Evolutionary conservation across 768 basidiomycete genomes (phyloP), one percentile per base, ranked within the genome.

Genomic region (Xerocomellus amylosporus): DNA sequence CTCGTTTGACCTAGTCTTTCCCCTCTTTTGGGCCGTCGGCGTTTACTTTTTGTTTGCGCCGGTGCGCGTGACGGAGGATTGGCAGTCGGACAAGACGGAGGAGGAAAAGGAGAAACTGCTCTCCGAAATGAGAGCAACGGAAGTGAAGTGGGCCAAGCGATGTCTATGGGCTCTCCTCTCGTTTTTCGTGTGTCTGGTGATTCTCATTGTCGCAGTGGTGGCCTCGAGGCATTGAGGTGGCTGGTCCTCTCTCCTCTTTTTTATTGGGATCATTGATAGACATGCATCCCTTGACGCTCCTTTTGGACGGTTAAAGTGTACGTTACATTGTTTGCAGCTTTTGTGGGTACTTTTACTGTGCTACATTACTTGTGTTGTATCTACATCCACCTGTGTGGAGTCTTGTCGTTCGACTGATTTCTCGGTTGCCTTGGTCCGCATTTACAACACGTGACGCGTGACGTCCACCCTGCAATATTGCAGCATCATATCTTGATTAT

Each of bases 11-110:
- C 17, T 4, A 86, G 84, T 85, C 47, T 85, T 85, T 65, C 81
- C 80, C 3, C 72, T 79, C 38, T 85, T 86, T 66, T 85, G 84
- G 84, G 73, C 79, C 42, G 71, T 84, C 50, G 83, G 84, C 20
- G 74, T 78, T 26, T 72, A 80, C 63, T 81, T 86, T 59, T 75
- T 85, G 19, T 65, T 79, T 44, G 78, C 76, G 8, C 82, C 84
- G 10, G 67, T 85, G 46, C 79, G 74, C 38, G 63, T 68, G 47
- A 73, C 78, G 36, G 75, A 77, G 14, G 73, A 77, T 14, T 85
- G 84, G 84, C 73, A 83, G 64, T 72, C 78, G 0, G 81, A 79
- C 52, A 84, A 79, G 68, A 81, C 82, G 5, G 74, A 74, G 49
- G 77, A 73, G 8, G 83, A 84, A 58, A 77, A 72, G 30, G 70